Conservation (phyloP, 495 filamentous ascomycete species). For the Podospora appendiculata region DNA sequence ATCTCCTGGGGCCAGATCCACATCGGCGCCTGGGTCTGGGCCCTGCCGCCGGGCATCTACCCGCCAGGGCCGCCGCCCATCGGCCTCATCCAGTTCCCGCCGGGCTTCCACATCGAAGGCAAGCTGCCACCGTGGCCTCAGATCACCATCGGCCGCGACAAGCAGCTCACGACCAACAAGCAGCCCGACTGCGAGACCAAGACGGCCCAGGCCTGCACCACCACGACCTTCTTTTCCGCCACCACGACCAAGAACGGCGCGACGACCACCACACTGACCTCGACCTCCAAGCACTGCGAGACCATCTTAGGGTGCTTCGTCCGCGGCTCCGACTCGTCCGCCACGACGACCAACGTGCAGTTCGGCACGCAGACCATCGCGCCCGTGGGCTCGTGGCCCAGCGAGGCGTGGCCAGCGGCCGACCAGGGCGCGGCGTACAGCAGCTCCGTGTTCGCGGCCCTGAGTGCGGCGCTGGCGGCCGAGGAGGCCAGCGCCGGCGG, state of each 20-base stretch:
- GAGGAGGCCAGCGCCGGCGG: not conserved
- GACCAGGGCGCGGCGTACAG: not conserved
- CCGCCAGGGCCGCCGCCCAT: constrained; percentile 7
- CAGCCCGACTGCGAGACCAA: constrained; percentile 5
- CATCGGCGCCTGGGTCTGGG: constrained; percentile 8
- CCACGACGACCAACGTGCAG: not conserved
- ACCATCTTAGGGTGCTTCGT: constrained; percentile 5
- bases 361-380: not conserved
- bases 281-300: not conserved
- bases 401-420: not conserved
- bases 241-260: not conserved
- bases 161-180: constrained; percentile 1
- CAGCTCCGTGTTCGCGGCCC: not conserved
- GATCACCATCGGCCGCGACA: constrained; percentile 11
- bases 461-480: not conserved
- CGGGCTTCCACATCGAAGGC: constrained; percentile 7
- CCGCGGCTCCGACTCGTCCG: not conserved
- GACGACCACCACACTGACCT: not conserved
- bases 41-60: constrained; percentile 11
- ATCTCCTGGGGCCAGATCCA: constrained; percentile 4
- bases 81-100: not conserved
- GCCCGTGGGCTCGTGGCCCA: not conserved
- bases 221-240: not conserved
- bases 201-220: constrained; percentile 5
- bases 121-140: constrained; percentile 9